A percentile compares a stretch with the other conserved stretches of the same genome.
These are phyloP conservation scores for Chiua virens DNA, from an alignment of 768 basidiomycete genomes.

Conservation along the genomic window DNA sequence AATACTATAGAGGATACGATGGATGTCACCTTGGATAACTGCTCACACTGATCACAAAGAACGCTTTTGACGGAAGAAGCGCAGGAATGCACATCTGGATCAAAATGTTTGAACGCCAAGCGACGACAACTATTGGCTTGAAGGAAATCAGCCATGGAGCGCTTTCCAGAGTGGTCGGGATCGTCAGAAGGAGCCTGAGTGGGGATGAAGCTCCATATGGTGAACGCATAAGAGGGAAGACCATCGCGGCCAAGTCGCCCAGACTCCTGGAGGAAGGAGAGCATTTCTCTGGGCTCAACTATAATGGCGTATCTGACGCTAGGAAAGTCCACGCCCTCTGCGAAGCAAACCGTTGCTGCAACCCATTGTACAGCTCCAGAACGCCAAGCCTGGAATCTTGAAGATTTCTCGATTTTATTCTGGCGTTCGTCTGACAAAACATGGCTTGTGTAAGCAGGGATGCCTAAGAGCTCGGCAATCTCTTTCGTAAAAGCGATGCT, in stretches of 20 bases:
- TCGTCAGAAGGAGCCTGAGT: not conserved
- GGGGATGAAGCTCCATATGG: not conserved
- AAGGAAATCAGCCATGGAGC: not conserved
- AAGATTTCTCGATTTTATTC: slow-evolving; percentile 7
- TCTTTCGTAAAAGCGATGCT: not conserved
- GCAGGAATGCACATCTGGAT: not conserved
- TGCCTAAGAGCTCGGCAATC: not conserved
- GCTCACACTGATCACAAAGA: too few relatives aligned
- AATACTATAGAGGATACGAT: not conserved
- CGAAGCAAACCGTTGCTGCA: slow-evolving; percentile 1
- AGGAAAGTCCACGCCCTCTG: slow-evolving; percentile 3
- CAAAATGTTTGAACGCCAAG: not conserved
- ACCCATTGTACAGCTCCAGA: not conserved
- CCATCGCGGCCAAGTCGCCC: slow-evolving; percentile 10
- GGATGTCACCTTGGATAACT: too few relatives aligned
- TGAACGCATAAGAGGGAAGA: not conserved
- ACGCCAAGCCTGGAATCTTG: not conserved
- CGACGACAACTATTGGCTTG: not conserved
- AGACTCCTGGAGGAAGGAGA: slow-evolving; percentile 14
- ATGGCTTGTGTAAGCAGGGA: slow-evolving; percentile 6
- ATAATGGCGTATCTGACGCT: not conserved
- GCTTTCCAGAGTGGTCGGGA: not conserved
- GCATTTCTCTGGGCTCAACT: slow-evolving; percentile 2
- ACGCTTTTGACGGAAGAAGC: not conserved
- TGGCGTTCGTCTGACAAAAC: not conserved